Evolutionary conservation across 345 rosid genomes (phyloP).

Genomic region (Limnanthes douglasii): DNA sequence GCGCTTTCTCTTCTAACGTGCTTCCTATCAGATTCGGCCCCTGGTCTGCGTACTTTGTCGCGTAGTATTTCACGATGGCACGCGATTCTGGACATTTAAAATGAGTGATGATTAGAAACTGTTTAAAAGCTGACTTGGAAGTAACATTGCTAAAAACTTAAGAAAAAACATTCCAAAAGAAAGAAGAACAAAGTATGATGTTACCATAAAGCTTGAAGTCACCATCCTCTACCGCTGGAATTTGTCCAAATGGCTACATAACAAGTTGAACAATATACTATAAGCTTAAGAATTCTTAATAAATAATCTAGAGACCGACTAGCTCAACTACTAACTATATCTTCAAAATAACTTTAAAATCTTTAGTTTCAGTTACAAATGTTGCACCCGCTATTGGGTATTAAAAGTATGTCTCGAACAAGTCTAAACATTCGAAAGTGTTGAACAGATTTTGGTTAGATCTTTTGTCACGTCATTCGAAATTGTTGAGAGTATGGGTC

Average conservation of each 20-base stretch:
- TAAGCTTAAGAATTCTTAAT: background rate
- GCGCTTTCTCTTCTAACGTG: slow-evolving; percentile 46
- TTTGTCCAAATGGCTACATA: slow-evolving; percentile 75
- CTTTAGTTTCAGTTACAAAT: too few species aligned
- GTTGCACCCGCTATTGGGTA: too few species aligned
- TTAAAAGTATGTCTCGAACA: too few species aligned
- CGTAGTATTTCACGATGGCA: slow-evolving; percentile 69
- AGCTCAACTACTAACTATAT: background rate
- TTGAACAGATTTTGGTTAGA: too few species aligned
- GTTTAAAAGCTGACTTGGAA: background rate
- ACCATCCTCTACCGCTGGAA: slow-evolving; percentile 69
- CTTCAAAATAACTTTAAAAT: too few species aligned
- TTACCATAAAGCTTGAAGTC: slow-evolving; percentile 64
- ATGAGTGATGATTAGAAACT: too few species aligned
- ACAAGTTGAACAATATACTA: background rate
- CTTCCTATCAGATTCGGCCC: slow-evolving; percentile 49
- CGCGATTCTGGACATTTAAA: slow-evolving; percentile 90
- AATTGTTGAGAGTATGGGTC: too few species aligned
- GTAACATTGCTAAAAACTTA: background rate
- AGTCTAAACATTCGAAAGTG: too few species aligned
- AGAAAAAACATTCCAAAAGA: background rate
- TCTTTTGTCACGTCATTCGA: too few species aligned
- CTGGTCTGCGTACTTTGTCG: slow-evolving; percentile 46
- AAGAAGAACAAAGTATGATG: background rate
- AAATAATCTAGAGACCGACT: background rate